Evolutionary conservation across 2,329 filamentous ascomycete genomes (phyloP).

Genomic region (Xylaria sp.): DNA sequence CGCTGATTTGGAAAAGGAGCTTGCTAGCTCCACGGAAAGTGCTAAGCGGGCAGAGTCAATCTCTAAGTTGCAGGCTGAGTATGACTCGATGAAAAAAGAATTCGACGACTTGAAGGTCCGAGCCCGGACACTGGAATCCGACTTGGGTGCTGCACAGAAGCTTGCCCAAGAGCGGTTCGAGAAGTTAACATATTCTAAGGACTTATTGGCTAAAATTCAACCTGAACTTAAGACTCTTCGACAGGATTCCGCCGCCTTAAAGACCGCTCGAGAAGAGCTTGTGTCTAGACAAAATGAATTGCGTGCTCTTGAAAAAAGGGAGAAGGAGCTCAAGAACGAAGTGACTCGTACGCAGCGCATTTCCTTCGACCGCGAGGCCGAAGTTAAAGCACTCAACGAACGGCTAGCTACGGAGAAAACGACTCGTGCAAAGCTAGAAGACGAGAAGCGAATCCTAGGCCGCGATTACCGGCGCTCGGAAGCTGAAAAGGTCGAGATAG

Average conservation of each 20-base stretch:
- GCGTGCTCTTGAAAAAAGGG: slow-evolving; percentile 80
- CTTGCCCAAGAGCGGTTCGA: slow-evolving; percentile 89
- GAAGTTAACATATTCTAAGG: slow-evolving; percentile 82
- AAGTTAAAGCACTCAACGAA: slow-evolving; percentile 81
- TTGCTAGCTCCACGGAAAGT: slow-evolving; percentile 52
- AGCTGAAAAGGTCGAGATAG: slow-evolving; percentile 80
- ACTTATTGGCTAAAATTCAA: slow-evolving; percentile 84
- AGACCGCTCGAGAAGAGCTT: slow-evolving; percentile 79
- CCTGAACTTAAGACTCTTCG: slow-evolving; percentile 84
- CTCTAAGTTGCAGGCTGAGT: slow-evolving; percentile 69
- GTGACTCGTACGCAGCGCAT: slow-evolving; percentile 76
- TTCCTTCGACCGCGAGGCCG: slow-evolving; percentile 77
- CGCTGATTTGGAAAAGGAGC: slow-evolving; percentile 75
- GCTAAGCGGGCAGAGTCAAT: slow-evolving; percentile 56
- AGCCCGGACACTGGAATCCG: slow-evolving; percentile 77
- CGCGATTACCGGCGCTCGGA: slow-evolving; percentile 83
- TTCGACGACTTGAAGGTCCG: slow-evolving; percentile 77
- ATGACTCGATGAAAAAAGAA: slow-evolving; percentile 64
- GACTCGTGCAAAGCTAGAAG: slow-evolving; percentile 78
- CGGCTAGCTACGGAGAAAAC: slow-evolving; percentile 80
- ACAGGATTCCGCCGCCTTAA: slow-evolving; percentile 79
- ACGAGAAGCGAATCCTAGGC: slow-evolving; percentile 77
- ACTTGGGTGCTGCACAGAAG: slow-evolving; percentile 86
- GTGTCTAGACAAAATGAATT: slow-evolving; percentile 68
- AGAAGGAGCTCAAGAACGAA: slow-evolving; percentile 84